Percentiles rank a stretch among this genome's conserved stretches.
Conservation (phyloP, 2,329 filamentous ascomycete genomes). For the Purpureocillium takamizusanense region DNA sequence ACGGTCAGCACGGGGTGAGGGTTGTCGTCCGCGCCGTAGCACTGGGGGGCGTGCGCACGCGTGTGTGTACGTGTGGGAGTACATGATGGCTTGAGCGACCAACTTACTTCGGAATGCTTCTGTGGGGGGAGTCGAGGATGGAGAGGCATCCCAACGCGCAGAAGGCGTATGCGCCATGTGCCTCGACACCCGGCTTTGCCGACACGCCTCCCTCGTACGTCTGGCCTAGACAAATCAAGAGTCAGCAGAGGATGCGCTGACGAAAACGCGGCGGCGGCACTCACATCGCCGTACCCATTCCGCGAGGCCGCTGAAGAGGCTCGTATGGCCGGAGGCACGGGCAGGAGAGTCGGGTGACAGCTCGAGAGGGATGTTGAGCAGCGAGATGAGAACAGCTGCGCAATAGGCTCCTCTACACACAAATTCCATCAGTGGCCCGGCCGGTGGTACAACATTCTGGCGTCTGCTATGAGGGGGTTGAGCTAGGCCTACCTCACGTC, state of each 20-base stretch:
- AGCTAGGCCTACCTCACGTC: conserved; percentile 64
- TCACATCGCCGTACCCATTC: conserved; percentile 75
- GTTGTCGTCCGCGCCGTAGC: conserved; percentile 21
- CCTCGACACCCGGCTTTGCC: conserved; percentile 76
- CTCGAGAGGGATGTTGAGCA: conserved; percentile 75
- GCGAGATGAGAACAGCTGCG: conserved; percentile 72
- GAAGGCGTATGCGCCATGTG: conserved; percentile 94
- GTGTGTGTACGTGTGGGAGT: no score
- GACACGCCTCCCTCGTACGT: conserved; percentile 93
- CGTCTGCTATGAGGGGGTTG: conserved; percentile 4
- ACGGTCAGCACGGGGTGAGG: conserved; percentile 5
- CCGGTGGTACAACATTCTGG: conserved; percentile 1
- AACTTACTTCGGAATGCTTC: conserved; percentile 61
- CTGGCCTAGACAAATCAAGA: conserved; percentile 51
- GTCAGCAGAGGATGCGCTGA: conserved; percentile 6
- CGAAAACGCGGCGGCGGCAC: conserved; percentile 22
- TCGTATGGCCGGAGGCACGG: conserved; percentile 49
- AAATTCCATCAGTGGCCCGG: conserved; percentile 7
- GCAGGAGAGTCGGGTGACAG: conserved; percentile 66
- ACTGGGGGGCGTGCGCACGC: no score
- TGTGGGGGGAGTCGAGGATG: conserved; percentile 71
- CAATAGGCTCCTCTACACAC: conserved; percentile 74
- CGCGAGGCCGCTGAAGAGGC: conserved; percentile 63
- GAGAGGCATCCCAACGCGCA: conserved; percentile 84
- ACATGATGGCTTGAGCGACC: conserved; percentile 5